Evolutionary conservation across 2,329 filamentous ascomycete genomes (phyloP).

Genomic region (Penicillium vulpinum): DNA sequence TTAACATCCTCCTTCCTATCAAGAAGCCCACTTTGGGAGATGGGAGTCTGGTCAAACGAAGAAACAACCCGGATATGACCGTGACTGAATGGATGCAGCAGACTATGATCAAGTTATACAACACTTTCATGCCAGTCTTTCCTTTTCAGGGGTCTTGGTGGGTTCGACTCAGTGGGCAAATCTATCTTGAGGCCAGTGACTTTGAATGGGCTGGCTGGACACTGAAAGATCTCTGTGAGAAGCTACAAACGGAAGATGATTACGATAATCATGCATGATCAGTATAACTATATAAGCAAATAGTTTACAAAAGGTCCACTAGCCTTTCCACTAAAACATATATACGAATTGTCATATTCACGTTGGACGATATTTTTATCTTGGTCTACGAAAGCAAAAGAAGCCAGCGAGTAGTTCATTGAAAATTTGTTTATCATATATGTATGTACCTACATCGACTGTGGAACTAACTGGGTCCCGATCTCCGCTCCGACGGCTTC

Average conservation of each 20-base stretch:
- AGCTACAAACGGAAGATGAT: conserved; percentile 32
- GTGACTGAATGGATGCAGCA: conserved; percentile 59
- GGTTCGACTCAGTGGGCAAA: conserved; percentile 70
- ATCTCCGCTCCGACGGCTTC: conserved; percentile 3
- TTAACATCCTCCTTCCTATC: conserved; percentile 70
- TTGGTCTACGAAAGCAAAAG: background rate
- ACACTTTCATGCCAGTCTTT: conserved; percentile 67
- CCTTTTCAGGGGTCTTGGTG: conserved; percentile 62
- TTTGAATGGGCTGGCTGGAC: conserved; percentile 61
- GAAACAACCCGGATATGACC: conserved; percentile 23
- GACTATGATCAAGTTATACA: conserved; percentile 56
- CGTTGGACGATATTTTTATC: too few relatives aligned
- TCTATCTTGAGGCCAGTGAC: conserved; percentile 73
- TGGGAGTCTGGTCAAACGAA: conserved; percentile 3
- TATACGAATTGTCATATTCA: background rate
- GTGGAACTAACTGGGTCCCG: background rate
- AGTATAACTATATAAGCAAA: background rate
- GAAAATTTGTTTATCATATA: background rate
- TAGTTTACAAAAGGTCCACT: background rate
- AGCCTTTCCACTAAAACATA: background rate
- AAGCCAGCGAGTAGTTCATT: background rate
- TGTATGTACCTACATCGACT: too few relatives aligned
- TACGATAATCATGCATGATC: background rate
- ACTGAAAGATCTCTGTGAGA: conserved; percentile 56
- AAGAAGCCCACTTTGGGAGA: conserved; percentile 23